Conservation (phyloP, 305 asterid species). For the Plantago coronopus region DNA sequence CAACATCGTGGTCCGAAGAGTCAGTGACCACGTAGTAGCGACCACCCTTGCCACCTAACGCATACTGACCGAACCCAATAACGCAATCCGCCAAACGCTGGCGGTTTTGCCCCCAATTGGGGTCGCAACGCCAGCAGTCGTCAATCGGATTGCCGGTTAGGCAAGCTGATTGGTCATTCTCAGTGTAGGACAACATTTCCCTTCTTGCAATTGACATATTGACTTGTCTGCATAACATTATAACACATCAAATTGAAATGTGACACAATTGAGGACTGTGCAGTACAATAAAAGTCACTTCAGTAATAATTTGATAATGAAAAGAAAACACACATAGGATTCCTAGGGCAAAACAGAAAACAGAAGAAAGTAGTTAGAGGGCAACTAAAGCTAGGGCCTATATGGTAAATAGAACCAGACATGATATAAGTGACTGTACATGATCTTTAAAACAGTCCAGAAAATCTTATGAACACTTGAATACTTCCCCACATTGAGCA, state of each 20-base stretch:
- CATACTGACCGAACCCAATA: slow-evolving; percentile 89
- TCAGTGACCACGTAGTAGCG: slow-evolving; percentile 88
- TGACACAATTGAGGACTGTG: background rate
- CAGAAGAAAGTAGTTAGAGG: slow-evolving; percentile 8
- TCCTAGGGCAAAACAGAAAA: slow-evolving; percentile 30
- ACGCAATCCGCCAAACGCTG: slow-evolving; percentile 84
- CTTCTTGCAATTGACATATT: slow-evolving; percentile 63
- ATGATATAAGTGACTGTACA: slow-evolving; percentile 16
- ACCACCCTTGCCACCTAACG: slow-evolving; percentile 90
- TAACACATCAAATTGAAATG: background rate
- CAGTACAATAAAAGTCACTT: background rate
- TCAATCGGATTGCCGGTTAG: slow-evolving; percentile 84
- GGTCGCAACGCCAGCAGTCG: slow-evolving; percentile 98
- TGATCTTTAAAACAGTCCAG: slow-evolving; percentile 6
- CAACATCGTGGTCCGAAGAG: slow-evolving; percentile 73
- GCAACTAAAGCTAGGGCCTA: background rate
- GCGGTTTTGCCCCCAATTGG: slow-evolving; percentile 80
- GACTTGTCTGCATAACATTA: slow-evolving; percentile 52
- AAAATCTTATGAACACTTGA: slow-evolving; percentile 11
- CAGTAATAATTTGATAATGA: background rate
- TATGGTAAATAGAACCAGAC: slow-evolving; percentile 12
- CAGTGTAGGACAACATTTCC: slow-evolving; percentile 40
- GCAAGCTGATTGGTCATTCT: slow-evolving; percentile 46
- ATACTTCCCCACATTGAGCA: background rate
- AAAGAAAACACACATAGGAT: slow-evolving; percentile 33